Evolutionary conservation across 306 rosid species (phyloP), one percentile per base, ranked within the genome.

Genomic region (Pyrus communis): DNA sequence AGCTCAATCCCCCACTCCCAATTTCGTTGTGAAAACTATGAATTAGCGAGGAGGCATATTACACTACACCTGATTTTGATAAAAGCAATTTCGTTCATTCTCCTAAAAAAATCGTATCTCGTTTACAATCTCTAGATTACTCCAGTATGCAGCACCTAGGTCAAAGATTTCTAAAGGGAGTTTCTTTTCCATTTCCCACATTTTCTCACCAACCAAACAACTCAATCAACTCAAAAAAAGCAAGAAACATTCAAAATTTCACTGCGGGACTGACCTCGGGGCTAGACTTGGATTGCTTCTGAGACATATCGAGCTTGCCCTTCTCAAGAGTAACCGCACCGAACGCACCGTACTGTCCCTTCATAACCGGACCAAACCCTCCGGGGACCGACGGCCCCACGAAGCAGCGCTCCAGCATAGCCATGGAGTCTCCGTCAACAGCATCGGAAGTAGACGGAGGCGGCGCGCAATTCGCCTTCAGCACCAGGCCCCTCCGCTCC

Each of bases 271-370:
- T 51, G 65, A 87, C 99, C 97, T 95, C 91, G 17, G 97, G 97
- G 71, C 92, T 78, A 65, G 97, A 85, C 85, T 14, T 66, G 38
- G 91, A 79, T 75, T 92, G 92, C 88, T 90, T 86, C 86, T 92
- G 96, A 11, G 93, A 4, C 38, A 81, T 11, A 81, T 95, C 96
- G 38, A 95, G 90, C 85, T 95, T 95, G 2, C 91, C 82, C 85
- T 95, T 95, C 84, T 95, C 99, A 74, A 95, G 85, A 14, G 99
- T 95, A 60, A 85, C 97, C 18, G 99, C 64, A 51, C 97, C 93
- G 10, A 86, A 58, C n/a, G 97, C 25, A 76, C 99, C 92, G 76
- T 61, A 88, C 80, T 92, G 69, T 17, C 87, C 96, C 81, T 95
- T 95, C 99, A 92, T 92, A 42, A 83, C 88, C 25, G 93, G 88